Base-by-base conservation (phyloP, 768 basidiomycete genomes). In the Strobilomyces confusus region DNA sequence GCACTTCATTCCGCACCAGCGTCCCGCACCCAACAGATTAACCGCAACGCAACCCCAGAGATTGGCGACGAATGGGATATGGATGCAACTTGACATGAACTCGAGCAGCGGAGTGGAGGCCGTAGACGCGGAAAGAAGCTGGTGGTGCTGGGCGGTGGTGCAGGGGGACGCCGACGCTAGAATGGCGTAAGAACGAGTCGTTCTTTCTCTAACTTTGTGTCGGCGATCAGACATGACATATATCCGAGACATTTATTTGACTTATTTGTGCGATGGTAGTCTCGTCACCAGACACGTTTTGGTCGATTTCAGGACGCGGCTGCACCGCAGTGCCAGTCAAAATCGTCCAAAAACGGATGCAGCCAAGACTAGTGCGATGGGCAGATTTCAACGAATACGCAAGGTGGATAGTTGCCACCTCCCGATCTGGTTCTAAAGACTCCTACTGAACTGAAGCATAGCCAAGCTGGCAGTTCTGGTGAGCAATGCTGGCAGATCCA, bases 81-180 rank as follows among this genome's bases (percentile, higher is more conserved):
- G 42, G 89, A 90, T 59, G 77, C 77, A 41, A 86, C 86, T 22
- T 92, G 87, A 84, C 85, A 89, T 63, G 91, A 92, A 62, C 73
- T 92, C 22, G 87, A 92, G 70, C 78, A 81, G 60, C 71, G 75
- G n/a, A 44, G 57, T 48, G 69, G 71, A 12, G 73, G 83, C 60
- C 84, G 80, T 75, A 86, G 83, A 72, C 75, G 80, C 50, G 75
- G 77, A 52, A 79, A 77, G 57, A 83, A 78, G 59, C 71, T 90
- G 55, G 84, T 92, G n/a, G 78, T 92, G 3, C 73, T 91, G 9
- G 86, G 89, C 1, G 76, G 86, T 34, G 81, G 83, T 19, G 79
- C 77, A 14, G 76, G 81, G 47, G 75, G 84, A 57, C 73, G 84
- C 55, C 78, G 70, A 68, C 69, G 70, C 49, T 69, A 68, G 59